Evolutionary conservation across 805 yeast species (phyloP), one percentile per base, ranked within the genome.

Genomic region (Saccharomyces eubayanus): DNA sequence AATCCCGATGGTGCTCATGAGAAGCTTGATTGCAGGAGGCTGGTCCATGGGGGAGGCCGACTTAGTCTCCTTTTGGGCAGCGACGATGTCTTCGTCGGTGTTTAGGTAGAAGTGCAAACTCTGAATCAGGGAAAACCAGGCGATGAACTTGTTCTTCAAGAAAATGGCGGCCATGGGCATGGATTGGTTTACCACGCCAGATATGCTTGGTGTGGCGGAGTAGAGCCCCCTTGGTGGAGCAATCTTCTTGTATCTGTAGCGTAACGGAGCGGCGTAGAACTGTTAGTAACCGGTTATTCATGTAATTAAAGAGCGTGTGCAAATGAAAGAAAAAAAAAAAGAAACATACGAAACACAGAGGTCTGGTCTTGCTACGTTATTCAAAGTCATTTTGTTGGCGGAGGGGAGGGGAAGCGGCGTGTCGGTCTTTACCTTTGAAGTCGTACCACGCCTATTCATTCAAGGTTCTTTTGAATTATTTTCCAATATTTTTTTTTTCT

Each of bases 101-200:
- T 64, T 69, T 21, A 69, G 55, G 28, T 55, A 61, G 49, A 57
- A 62, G 51, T 70, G 81, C 28, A 80, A 60, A 4, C 82, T 74
- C 55, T 79, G 74, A 54, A 82, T 73, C 27, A 82, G 62, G 2
- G 85, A 68, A 24, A 82, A 69, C 86, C 86, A 80, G 10, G 66
- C 72, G 43, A 68, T 48, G 51, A 64, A 68, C 57, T 69, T 71
- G 59, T 74, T 72, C 59, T 67, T 78, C 79, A 82, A 74, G 68
- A 82, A 82, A 82, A 82, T 80, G 48, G 86, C 86, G 2, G 84
- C 83, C 84, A 82, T 79, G 31, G 87, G 86, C 71, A 82, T 77
- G 16, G 84, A 74, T 66, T 79, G 86, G 46, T 79, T 66, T 3
- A 70, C 50, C 47, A 69, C 45, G 24, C 72, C 71, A 2, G 69